Base-by-base conservation (phyloP, 768 basidiomycete genomes). In the Neoboletus magnificus region DNA sequence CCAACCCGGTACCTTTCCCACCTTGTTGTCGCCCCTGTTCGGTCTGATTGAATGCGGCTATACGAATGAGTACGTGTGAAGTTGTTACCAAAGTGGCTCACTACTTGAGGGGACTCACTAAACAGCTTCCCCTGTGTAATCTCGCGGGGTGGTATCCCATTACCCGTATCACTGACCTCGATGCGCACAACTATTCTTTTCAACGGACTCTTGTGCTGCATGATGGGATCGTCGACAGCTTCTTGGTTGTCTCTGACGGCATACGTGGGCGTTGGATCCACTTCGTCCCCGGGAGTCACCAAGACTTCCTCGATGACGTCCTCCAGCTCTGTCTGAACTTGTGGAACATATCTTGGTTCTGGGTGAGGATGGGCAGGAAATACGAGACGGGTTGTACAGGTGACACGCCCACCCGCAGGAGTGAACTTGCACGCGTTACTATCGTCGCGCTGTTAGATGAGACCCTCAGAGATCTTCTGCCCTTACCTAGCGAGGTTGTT, bases 341-440 rank as follows among this genome's bases (percentile, higher is more conserved):
- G 50, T 46, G 49, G 50, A 35, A 39, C 32, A 39, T 41, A 33
- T 23, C 29, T 47, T 15, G 42, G n/a, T 35, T 68, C 62, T 27
- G 59, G 60, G 45, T 56, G 58, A 43, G 30, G n/a, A 44, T 64
- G 58, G 13, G 58, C 47, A 47, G 63, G 63, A 36, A 80, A 59
- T 13, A 89, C 61, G 25, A 91, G 76, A 62, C 78, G 80, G 5
- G 91, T 93, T 32, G 77, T 77, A 48, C 93, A 84, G 2, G 76
- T 78, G 32, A 93, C 75, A 57, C 78, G 80, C 1, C 89, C 88
- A 11, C 87, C 89, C 0, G 80, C 64, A 3, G 84, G 82, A 1
- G 89, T 91, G 61, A 90, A 91, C 68, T 90, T 91, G 71, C 86
- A 87, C 6, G 88, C 89, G 60, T 91, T 91, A 61, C 87, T 86